Percentiles rank a stretch among this genome's conserved stretches.
phyloP scores from a whole-genome alignment of 1,139 yeast genomes.

The Debaryomyces singareniensis region DNA sequence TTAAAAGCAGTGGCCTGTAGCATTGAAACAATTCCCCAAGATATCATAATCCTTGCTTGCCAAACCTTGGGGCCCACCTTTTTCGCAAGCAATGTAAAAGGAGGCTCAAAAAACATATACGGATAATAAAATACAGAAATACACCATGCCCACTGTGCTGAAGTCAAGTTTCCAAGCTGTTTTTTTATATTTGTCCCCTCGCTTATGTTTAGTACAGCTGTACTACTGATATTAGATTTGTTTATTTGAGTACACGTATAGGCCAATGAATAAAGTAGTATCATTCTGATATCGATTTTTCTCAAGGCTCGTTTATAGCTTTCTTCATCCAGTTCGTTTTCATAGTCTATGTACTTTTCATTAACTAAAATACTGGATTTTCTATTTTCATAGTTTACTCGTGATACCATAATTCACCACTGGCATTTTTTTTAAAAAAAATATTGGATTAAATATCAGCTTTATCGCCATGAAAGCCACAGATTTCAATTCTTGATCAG shows the following conservation, averaged over 20 bases:
- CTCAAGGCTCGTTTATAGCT: constrained; percentile 21
- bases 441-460: no score
- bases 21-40: constrained; percentile 10
- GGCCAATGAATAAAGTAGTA: constrained; percentile 18
- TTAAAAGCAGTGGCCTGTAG: constrained; percentile 13
- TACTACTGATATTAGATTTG: constrained; percentile 11
- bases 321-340: constrained; percentile 10
- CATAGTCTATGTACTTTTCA: constrained; percentile 3
- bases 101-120: constrained; percentile 5
- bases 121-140: constrained; percentile 7
- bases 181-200: constrained; percentile 10
- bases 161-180: constrained; percentile 7
- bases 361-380: neutral
- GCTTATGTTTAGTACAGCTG: constrained; percentile 11
- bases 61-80: constrained; percentile 6
- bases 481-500: no score
- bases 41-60: constrained; percentile 8
- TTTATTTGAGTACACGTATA: constrained; percentile 10
- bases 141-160: constrained; percentile 13
- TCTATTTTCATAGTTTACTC: no score
- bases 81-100: constrained; percentile 7
- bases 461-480: no score
- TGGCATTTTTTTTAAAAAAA: no score
- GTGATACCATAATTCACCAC: no score
- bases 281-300: constrained; percentile 28